Evolutionary conservation across 306 rosid species (phyloP).

Genomic region (Cicer chorassanicum): DNA sequence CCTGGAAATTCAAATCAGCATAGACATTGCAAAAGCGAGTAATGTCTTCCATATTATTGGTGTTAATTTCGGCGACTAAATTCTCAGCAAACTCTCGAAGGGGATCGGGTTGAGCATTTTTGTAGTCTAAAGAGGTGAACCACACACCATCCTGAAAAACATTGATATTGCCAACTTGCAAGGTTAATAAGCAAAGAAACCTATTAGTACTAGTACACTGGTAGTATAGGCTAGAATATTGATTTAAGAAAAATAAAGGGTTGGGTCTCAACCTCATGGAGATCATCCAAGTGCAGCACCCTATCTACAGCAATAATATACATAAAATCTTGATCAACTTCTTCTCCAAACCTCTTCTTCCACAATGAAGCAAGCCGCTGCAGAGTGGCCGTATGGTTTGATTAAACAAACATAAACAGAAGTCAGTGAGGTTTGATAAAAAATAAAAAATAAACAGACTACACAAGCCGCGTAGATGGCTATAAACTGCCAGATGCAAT

Average conservation of each 20-base stretch:
- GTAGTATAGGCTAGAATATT: not conserved
- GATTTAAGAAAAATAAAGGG: not conserved
- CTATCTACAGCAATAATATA: constrained; percentile 69
- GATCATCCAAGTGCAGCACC: constrained; percentile 83
- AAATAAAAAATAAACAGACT: not conserved
- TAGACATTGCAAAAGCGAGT: constrained; percentile 82
- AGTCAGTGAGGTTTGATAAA: not conserved
- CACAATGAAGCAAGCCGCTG: constrained; percentile 71
- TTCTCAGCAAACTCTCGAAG: constrained; percentile 76
- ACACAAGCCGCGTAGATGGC: not conserved
- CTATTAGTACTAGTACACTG: not conserved
- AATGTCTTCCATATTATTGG: constrained; percentile 77
- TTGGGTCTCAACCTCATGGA: constrained; percentile 64
- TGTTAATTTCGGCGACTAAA: constrained; percentile 80
- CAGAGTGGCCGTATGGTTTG: not conserved
- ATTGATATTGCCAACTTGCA: constrained; percentile 24
- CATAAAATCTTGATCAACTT: constrained; percentile 68
- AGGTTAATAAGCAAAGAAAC: not conserved
- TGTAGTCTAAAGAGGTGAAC: constrained; percentile 74
- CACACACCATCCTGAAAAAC: constrained; percentile 69
- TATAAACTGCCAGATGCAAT: not conserved
- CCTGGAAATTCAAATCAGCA: constrained; percentile 82
- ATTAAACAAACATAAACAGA: constrained; percentile 19
- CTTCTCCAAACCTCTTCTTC: constrained; percentile 87
- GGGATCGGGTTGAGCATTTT: constrained; percentile 82